Evolutionary conservation across 768 basidiomycete species (phyloP), one percentile per base, ranked within the genome.

Genomic region (Boletellus emodensis): DNA sequence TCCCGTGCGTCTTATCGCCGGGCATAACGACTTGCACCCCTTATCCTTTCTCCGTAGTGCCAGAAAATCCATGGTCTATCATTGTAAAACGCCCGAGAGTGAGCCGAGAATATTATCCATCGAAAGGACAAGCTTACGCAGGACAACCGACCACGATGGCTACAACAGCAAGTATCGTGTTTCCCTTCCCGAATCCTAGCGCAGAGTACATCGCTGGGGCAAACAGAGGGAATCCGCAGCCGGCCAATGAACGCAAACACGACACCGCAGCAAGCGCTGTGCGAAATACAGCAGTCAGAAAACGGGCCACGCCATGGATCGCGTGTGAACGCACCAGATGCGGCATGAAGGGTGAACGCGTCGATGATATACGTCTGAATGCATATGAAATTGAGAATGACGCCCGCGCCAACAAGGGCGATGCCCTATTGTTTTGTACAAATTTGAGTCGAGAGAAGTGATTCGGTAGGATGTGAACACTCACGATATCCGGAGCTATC

Each of bases 151-250:
- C 64, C 1, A 64, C 75, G 46, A 89, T 79, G 2, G 83, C 72
- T 2, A 77, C 55, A 9, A 61, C 74, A 0, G 86, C 86, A 6
- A 90, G 72, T 3, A 90, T 72, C 0, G 86, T 84, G 54, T 82
- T 67, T 8, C 84, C 85, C 52, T 82, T 84, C 0, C 87, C 88
- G 49, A 83, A 85, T 4, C 86, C 88, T 0, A 90, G 70, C 13
- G 71, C 69, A 1, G 71, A 63, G 65, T 79, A 89, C 80, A 90
- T 85, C 34, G 76, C 71, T 17, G 84, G 81, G 3, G 82, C 85
- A 56, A 90, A 90, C n/a, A 90, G 68, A 2, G 88, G 89, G 61
- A 91, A 89, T 1, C 76, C 81, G 46, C 87, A 90, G 0, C 88
- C 88, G 1, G 80, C 79, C 0, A 87, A 48, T 0, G 83, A 81